These are phyloP conservation scores for Pinus taeda DNA, from an alignment of 75 land plant species.

Conservation along the genomic window DNA sequence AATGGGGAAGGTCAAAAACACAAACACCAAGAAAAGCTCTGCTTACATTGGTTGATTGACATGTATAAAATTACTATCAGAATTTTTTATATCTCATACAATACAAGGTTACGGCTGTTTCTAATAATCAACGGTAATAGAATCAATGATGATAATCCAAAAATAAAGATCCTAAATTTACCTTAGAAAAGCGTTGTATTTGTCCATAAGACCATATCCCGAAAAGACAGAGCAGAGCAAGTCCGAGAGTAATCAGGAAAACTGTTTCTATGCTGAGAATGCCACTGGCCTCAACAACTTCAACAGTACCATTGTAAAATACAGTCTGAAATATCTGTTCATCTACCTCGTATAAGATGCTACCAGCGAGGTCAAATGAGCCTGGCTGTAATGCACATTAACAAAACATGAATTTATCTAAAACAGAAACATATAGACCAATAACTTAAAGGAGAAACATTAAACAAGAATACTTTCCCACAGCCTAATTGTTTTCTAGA, in stretches of 20 bases:
- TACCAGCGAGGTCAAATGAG: slow-evolving; percentile 77
- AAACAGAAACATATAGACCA: background rate
- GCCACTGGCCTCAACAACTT: slow-evolving; percentile 81
- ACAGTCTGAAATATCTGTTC: slow-evolving; percentile 60
- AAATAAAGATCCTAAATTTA: slow-evolving; percentile 6
- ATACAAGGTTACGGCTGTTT: background rate
- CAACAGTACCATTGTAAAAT: slow-evolving; percentile 96
- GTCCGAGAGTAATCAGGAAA: slow-evolving; percentile 71
- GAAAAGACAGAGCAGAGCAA: slow-evolving; percentile 66
- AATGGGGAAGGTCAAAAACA: background rate
- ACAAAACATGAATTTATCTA: background rate
- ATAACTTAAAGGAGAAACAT: background rate
- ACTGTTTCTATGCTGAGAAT: slow-evolving; percentile 77
- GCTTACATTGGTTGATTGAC: too few relatives aligned
- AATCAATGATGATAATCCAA: background rate
- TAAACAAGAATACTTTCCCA: background rate
- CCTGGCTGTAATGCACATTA: slow-evolving; percentile 66
- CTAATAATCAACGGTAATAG: background rate
- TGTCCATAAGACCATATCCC: slow-evolving; percentile 83
- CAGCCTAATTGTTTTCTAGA: background rate
- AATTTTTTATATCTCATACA: background rate
- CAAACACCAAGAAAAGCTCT: background rate
- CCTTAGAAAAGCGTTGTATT: slow-evolving; percentile 79
- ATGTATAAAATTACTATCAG: background rate
- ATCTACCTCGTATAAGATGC: slow-evolving; percentile 80